A percentile compares a stretch with the other conserved stretches of the same genome.
These are phyloP conservation scores for Epichloe aotearoae DNA, from an alignment of 2,329 filamentous ascomycete genomes.

Conservation along the genomic window DNA sequence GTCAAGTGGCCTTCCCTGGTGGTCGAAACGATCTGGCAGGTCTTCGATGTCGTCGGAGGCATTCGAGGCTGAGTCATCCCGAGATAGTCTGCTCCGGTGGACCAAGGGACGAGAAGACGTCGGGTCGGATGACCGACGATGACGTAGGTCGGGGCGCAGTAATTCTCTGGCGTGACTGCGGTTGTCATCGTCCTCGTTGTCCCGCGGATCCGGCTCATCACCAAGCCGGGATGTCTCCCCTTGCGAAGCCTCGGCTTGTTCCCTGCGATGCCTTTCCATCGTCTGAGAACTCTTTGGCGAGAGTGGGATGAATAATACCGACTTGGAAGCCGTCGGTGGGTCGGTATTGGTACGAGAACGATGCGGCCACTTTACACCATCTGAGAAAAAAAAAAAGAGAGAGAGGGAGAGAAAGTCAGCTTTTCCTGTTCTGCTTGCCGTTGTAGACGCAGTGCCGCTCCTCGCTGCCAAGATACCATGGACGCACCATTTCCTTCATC, in stretches of 20 bases:
- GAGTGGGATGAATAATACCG: conserved; percentile 34
- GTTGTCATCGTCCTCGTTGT: conserved; percentile 10
- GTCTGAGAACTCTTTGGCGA: conserved; percentile 36
- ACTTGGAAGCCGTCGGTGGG: conserved; percentile 18
- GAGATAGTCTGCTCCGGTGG: conserved; percentile 7
- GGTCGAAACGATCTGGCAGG: conserved; percentile 35
- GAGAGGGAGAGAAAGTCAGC: neutral
- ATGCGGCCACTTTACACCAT: conserved; percentile 14
- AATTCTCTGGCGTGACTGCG: neutral
- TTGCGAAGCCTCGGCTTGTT: conserved; percentile 17
- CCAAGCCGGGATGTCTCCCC: conserved; percentile 8
- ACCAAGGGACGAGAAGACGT: conserved; percentile 18
- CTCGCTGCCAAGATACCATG: conserved; percentile 14
- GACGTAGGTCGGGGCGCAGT: conserved; percentile 9
- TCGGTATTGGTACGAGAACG: neutral
- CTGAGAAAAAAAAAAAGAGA: conserved; percentile 9
- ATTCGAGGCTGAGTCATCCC: conserved; percentile 10
- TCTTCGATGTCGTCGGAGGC: conserved; percentile 28
- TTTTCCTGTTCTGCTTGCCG: conserved; percentile 11
- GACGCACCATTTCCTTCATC: conserved; percentile 26
- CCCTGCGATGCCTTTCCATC: conserved; percentile 26
- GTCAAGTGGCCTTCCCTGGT: conserved; percentile 27
- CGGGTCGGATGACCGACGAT: conserved; percentile 21
- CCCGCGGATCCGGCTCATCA: conserved; percentile 8
- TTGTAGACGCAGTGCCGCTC: neutral